Evolutionary conservation across 768 basidiomycete genomes (phyloP), one percentile per base, ranked within the genome.

Genomic region (Myochromella boudieri): DNA sequence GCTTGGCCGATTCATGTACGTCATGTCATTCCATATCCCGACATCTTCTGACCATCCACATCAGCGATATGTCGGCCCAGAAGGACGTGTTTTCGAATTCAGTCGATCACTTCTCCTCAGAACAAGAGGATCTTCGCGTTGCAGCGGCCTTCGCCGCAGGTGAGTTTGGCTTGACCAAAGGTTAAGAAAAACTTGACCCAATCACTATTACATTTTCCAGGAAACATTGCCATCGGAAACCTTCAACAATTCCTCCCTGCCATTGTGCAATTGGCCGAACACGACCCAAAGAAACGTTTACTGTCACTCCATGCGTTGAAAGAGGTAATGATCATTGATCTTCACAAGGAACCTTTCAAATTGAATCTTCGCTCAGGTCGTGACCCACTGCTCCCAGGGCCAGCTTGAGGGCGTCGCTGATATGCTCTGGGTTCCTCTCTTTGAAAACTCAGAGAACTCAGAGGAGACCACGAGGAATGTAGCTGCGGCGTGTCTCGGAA

Each of bases 141-240:
- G 91, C 95, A 27, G 95, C 95, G 27, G 92, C 97, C 0, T 97
- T 97, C 58, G 91, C 97, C 41, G 90, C 90, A 26, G 92, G 92
- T 85, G 57, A 49, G 77, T n/a, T 8, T 22, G 10, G 32, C 21
- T 14, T 25, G 27, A 7, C 11, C 39, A 51, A 27, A 1, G 22
- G 20, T 14, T 17, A 21, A 34, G 10, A n/a, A 43, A 11, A 15
- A 42, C 11, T 15, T 50, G 15, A 18, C 39, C 46, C 3, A 34
- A 14, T 12, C 18, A 27, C 31, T 29, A 32, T 31, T 39, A 22
- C 8, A 12, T 24, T 11, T 20, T 40, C 24, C 49, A 88, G 94
- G 95, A 28, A 98, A 97, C 62, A 90, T 99, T 40, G 91, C 95
- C 10, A 95, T 97, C 31, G 97, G 97, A 4, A 95, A 92, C 58